These are phyloP conservation scores for Citrus reticulata DNA, from an alignment of 345 rosid genomes.

Conservation along the genomic window DNA sequence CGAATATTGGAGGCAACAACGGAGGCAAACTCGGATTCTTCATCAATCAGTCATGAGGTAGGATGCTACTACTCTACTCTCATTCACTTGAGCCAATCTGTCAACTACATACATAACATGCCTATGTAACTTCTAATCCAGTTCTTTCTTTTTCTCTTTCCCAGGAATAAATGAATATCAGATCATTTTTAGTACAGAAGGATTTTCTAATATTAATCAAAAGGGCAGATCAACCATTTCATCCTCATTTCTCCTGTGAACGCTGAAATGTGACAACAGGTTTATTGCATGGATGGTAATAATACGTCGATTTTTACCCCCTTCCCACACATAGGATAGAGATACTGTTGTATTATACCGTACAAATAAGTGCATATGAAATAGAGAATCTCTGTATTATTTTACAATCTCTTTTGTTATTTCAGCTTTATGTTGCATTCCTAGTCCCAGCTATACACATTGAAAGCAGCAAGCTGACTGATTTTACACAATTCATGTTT, in stretches of 20 bases:
- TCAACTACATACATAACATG: neutral
- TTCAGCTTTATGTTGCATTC: no score
- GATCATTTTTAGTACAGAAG: neutral
- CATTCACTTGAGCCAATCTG: neutral
- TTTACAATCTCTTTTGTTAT: neutral
- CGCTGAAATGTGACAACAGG: no score
- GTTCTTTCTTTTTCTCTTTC: neutral
- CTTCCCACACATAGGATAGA: neutral
- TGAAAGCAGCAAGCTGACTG: no score
- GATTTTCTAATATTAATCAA: neutral
- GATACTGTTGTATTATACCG: neutral
- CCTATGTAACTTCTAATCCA: neutral
- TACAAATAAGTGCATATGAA: neutral
- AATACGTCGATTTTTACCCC: no score
- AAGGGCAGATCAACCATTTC: neutral
- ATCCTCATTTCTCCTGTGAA: neutral
- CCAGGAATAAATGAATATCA: slow-evolving; percentile 12
- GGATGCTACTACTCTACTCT: neutral
- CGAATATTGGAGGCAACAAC: slow-evolving; percentile 32
- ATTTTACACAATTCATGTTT: no score
- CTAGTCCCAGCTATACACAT: no score
- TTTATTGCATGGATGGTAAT: no score
- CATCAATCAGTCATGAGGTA: slow-evolving; percentile 44
- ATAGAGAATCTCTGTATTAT: neutral
- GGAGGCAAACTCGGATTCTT: slow-evolving; percentile 42